Evolutionary conservation across 768 basidiomycete genomes (phyloP).

Genomic region (Rhodosporidiobolus sp.): DNA sequence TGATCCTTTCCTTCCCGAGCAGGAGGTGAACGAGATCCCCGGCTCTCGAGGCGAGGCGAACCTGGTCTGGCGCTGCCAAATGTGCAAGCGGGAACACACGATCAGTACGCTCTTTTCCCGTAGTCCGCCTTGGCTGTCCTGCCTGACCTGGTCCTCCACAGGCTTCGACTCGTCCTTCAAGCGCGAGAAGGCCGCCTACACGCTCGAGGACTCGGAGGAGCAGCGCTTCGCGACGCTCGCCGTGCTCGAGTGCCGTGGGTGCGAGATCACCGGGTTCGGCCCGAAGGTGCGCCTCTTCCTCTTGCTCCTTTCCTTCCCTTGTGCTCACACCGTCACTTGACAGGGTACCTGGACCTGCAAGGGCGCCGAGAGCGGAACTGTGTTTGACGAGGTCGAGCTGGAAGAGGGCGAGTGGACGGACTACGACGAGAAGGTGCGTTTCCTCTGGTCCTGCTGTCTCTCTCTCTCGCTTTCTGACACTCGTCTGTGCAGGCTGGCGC

Average conservation of each 20-base stretch:
- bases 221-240: constrained; percentile 63
- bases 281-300: constrained; percentile 56
- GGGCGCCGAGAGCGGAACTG: constrained; percentile 59
- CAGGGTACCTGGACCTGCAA: constrained; percentile 77
- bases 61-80: constrained; percentile 42
- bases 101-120: constrained; percentile 45
- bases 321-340: neutral
- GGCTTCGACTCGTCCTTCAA: constrained; percentile 42
- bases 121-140: neutral
- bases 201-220: constrained; percentile 57
- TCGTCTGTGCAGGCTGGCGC: constrained; percentile 51
- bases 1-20: neutral
- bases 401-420: constrained; percentile 74
- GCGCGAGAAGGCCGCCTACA: constrained; percentile 51
- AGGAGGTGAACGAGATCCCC: constrained; percentile 39
- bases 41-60: constrained; percentile 44
- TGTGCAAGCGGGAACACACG: constrained; percentile 64
- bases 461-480: neutral
- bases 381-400: constrained; percentile 53
- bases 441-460: neutral
- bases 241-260: constrained; percentile 76
- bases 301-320: neutral
- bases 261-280: constrained; percentile 77
- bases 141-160: neutral
- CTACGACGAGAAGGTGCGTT: constrained; percentile 80